Base-by-base conservation (phyloP, 1,284 basidiomycete species). In the Ceratobasidium papillatum region DNA sequence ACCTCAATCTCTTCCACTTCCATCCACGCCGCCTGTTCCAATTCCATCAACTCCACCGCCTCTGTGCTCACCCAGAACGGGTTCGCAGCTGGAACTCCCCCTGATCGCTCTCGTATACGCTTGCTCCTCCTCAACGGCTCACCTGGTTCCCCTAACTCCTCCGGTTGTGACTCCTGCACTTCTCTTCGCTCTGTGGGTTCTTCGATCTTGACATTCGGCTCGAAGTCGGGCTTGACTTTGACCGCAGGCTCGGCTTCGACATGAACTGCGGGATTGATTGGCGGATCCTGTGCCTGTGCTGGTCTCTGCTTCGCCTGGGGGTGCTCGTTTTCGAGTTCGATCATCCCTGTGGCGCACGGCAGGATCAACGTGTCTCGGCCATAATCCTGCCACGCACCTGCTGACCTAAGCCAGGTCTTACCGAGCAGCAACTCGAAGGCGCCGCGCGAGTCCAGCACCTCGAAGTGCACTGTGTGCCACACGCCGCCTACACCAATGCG, bases 361-460 rank as follows among this genome's bases (percentile, higher is more conserved):
- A 64, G 27, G 30, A 32, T 38, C 2, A 63, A 19, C n/a, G 38
- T 45, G 27, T 63, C 61, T 30, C 36, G 17, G 17, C 19, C 17
- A 38, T 22, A 63, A 8, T 45, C 27, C 62, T 64, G 62, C 9
- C n/a, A 11, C 4, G 66, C 52, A 3, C 43, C 66, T 7, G 49
- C 38, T 8, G 41, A 12, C 19, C 54, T 19, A n/a, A 69, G 54
- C 66, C 66, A 69, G 3, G 36, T 2, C 30, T 69, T 69, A 5
- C 66, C 66, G 1, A 69, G 27, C 17, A 69, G 41, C 12, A 69
- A 14, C 17, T 69, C 54, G 38, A 41, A 69, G 3, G 30, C 11
- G 12, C 66, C 66, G 3, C 41, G 3, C 14, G 52, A 36, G 25
- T 69, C 66, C 3, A 69, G 51, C 14, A 69, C 66, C 27, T 69